These are phyloP conservation scores for Paragyromitra xinjiangensis DNA, from an alignment of 495 filamentous ascomycete species.

Conservation along the genomic window DNA sequence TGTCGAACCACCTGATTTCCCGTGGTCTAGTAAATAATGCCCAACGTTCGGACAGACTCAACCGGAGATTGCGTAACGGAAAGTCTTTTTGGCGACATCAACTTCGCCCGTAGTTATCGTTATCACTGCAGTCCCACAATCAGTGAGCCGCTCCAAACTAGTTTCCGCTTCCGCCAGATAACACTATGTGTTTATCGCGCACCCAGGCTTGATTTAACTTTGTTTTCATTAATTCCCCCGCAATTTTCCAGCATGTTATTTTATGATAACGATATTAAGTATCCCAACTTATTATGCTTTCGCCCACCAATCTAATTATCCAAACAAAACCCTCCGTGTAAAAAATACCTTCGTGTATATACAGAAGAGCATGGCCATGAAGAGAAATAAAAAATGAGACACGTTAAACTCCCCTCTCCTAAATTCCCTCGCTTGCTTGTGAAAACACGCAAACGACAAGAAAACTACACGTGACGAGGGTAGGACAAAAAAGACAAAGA, in stretches of 20 bases:
- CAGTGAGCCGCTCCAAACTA: too few species aligned
- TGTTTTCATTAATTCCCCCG: conserved; percentile 24
- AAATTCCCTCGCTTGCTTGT: conserved; percentile 35
- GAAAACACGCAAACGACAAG: conserved; percentile 36
- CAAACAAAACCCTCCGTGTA: conserved; percentile 41
- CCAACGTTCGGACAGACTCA: too few species aligned
- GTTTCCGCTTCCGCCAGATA: not conserved
- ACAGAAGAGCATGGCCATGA: conserved; percentile 39
- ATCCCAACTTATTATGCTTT: conserved; percentile 29
- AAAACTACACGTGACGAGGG: conserved; percentile 31
- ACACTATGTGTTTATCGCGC: not conserved
- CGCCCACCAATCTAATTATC: conserved; percentile 35
- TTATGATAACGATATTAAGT: conserved; percentile 38
- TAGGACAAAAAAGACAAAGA: conserved; percentile 19
- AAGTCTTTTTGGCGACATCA: too few species aligned
- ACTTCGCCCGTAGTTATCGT: too few species aligned
- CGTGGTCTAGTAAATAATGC: too few species aligned
- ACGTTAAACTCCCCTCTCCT: conserved; percentile 32
- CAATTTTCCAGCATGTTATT: conserved; percentile 16
- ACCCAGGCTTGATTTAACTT: not conserved
- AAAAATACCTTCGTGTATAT: conserved; percentile 47
- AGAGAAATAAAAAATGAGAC: conserved; percentile 27
- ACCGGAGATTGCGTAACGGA: too few species aligned
- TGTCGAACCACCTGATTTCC: too few species aligned
- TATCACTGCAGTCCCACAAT: too few species aligned